phyloP scores from a whole-genome alignment of 192 early-diverging fungal genomes.

The Backusella australiensis region DNA sequence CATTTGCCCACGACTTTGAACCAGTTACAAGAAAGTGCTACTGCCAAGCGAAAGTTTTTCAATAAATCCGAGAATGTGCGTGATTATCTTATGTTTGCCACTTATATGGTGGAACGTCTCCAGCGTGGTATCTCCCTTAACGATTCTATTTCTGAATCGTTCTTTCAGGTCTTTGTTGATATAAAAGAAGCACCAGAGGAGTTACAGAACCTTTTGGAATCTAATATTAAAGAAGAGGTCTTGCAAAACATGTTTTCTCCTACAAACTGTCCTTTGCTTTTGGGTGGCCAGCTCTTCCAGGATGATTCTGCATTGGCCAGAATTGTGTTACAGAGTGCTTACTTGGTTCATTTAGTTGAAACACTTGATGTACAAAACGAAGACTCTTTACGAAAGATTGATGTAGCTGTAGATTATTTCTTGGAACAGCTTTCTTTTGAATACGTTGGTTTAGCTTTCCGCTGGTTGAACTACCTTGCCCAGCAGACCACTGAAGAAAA shows the following conservation, averaged over 20 bases:
- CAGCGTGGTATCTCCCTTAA: constrained; percentile 48
- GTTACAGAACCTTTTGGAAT: not conserved
- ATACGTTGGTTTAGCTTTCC: constrained; percentile 39
- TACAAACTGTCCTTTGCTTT: constrained; percentile 44
- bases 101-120: constrained; percentile 46
- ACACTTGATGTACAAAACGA: constrained; percentile 21
- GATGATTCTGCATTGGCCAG: constrained; percentile 57
- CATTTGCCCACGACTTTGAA: constrained; percentile 37
- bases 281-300: constrained; percentile 50
- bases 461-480: constrained; percentile 42
- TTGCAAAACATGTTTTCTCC: constrained; percentile 31
- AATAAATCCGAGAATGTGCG: constrained; percentile 41
- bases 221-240: not conserved
- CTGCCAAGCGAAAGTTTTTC: constrained; percentile 23
- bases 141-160: constrained; percentile 39
- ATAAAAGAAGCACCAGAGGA: constrained; percentile 16
- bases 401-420: constrained; percentile 46
- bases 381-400: constrained; percentile 14
- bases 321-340: constrained; percentile 53
- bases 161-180: constrained; percentile 46
- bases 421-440: constrained; percentile 47
- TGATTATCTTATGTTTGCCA: constrained; percentile 44
- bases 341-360: constrained; percentile 44
- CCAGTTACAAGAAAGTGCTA: constrained; percentile 40
- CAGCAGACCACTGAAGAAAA: constrained; percentile 12